These are phyloP conservation scores for Coccomyxa subellipsoidea DNA, from an alignment of 163 green algal species.

Conservation along the genomic window DNA sequence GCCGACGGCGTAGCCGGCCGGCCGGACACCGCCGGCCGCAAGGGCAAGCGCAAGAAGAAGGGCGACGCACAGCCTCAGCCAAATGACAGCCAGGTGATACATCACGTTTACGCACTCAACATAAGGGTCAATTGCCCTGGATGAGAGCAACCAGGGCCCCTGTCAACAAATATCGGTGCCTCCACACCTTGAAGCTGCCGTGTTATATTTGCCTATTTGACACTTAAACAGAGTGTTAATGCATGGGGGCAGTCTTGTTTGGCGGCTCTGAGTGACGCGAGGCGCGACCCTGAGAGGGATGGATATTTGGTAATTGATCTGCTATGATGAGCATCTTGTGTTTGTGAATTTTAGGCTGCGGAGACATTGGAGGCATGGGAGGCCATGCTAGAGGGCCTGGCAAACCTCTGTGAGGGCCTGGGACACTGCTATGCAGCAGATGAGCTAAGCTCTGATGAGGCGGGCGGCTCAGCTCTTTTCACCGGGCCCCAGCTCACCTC, in stretches of 20 bases:
- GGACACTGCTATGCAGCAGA: conserved; percentile 13
- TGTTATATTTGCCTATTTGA: too few species aligned
- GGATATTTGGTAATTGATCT: too few species aligned
- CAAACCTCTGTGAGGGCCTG: conserved; percentile 30
- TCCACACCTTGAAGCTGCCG: too few species aligned
- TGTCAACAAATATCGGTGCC: too few species aligned
- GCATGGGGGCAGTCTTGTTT: too few species aligned
- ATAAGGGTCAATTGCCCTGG: neutral
- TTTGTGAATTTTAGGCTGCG: neutral
- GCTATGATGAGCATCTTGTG: too few species aligned
- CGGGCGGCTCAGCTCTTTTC: neutral
- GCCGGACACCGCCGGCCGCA: neutral
- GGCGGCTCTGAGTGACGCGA: too few species aligned
- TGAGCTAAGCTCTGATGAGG: too few species aligned
- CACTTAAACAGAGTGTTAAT: too few species aligned
- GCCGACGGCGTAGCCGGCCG: neutral
- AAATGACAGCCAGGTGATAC: neutral
- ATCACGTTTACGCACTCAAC: neutral
- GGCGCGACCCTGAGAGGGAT: too few species aligned
- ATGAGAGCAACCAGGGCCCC: too few species aligned
- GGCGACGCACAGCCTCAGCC: neutral
- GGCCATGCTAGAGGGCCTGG: conserved; percentile 44
- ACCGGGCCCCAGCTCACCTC: neutral
- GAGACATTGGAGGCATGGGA: conserved; percentile 50
- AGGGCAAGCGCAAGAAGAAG: neutral